A percentile compares a stretch with the other conserved stretches of the same genome.
phyloP scores from a whole-genome alignment of 495 filamentous ascomycete genomes.

The Aspergillus campestris region DNA sequence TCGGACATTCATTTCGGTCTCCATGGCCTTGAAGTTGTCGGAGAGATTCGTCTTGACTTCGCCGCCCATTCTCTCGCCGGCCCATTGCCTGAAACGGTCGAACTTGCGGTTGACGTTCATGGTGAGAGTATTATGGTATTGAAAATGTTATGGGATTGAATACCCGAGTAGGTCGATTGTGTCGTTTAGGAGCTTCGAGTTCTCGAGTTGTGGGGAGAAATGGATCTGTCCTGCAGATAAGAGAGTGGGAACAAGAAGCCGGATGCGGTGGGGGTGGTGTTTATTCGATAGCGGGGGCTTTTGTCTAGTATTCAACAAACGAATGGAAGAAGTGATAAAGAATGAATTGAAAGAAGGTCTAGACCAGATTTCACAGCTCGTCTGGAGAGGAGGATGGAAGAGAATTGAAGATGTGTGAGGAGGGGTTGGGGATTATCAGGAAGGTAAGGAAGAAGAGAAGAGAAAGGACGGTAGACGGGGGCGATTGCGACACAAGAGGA shows the following conservation, averaged over 20 bases:
- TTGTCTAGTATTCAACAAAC: too few relatives aligned
- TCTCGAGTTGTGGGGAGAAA: too few relatives aligned
- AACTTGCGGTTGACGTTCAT: conserved; percentile 98
- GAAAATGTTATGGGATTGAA: background rate
- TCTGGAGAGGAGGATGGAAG: background rate
- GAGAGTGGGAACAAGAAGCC: background rate
- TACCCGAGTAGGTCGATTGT: too few relatives aligned
- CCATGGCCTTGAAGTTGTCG: conserved; percentile 89
- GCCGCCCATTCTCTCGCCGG: conserved; percentile 90
- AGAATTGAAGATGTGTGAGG: conserved; percentile 1
- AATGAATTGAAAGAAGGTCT: conserved; percentile 1
- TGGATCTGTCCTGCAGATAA: too few relatives aligned
- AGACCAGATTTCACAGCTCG: background rate
- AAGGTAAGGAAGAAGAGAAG: conserved; percentile 13
- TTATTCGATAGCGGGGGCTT: too few relatives aligned
- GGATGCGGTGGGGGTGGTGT: too few relatives aligned
- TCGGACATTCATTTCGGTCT: conserved; percentile 85
- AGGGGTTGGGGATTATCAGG: background rate
- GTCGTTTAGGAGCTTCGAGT: too few relatives aligned
- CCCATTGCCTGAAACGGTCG: conserved; percentile 97
- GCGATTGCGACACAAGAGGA: conserved; percentile 1
- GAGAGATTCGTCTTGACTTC: conserved; percentile 83
- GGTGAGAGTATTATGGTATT: conserved; percentile 11
- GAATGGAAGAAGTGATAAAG: background rate
- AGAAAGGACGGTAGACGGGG: conserved; percentile 6